phyloP scores from a whole-genome alignment of 1,139 yeast species.

The Saccharomyces hybrid region DNA sequence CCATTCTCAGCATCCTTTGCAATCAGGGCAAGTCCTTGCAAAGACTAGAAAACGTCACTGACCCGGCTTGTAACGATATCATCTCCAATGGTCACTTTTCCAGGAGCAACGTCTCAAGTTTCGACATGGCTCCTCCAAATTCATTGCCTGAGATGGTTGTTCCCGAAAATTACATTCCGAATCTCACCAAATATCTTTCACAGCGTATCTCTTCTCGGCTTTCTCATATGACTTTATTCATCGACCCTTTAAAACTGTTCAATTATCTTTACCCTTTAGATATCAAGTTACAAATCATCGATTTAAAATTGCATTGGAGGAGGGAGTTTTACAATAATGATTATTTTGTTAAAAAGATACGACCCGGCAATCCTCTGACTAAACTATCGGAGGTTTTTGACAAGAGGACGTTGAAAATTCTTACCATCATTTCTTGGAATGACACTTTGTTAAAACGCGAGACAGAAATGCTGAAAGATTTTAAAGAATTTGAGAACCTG shows the following conservation, averaged over 20 bases:
- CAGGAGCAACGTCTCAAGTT: slow-evolving; percentile 27
- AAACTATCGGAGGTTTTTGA: slow-evolving; percentile 35
- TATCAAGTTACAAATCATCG: slow-evolving; percentile 31
- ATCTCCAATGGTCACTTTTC: slow-evolving; percentile 27
- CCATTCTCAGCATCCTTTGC: slow-evolving; percentile 27
- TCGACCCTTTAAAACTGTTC: slow-evolving; percentile 34
- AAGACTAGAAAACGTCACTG: slow-evolving; percentile 36
- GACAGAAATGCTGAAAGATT: slow-evolving; percentile 32
- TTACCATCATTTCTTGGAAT: slow-evolving; percentile 39
- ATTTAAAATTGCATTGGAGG: slow-evolving; percentile 36
- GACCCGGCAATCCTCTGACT: slow-evolving; percentile 12
- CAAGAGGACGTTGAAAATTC: slow-evolving; percentile 28
- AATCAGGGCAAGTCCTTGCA: slow-evolving; percentile 28
- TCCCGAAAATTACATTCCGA: slow-evolving; percentile 29
- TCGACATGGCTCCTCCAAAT: slow-evolving; percentile 39
- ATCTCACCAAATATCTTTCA: slow-evolving; percentile 22
- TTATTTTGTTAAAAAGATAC: slow-evolving; percentile 19
- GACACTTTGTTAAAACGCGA: slow-evolving; percentile 30
- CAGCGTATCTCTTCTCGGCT: slow-evolving; percentile 27
- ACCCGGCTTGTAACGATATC: slow-evolving; percentile 33
- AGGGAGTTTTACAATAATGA: slow-evolving; percentile 33
- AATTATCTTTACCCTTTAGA: slow-evolving; percentile 29
- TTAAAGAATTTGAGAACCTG: slow-evolving; percentile 31
- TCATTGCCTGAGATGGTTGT: slow-evolving; percentile 32
- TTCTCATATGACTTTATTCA: slow-evolving; percentile 33